Conservation (phyloP, 139 green algal species). For the Gonium pectorale region DNA sequence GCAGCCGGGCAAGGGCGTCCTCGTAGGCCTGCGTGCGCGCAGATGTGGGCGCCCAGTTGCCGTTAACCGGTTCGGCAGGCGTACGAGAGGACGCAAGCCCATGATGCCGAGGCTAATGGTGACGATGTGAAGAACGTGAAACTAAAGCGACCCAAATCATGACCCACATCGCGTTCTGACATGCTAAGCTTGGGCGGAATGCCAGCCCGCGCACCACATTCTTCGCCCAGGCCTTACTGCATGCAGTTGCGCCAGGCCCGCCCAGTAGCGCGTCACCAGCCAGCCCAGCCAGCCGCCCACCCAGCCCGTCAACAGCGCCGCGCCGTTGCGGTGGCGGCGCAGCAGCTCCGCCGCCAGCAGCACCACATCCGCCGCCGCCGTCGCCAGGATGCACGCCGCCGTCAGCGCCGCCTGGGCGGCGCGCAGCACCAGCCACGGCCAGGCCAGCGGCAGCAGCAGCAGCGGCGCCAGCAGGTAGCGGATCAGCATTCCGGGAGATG, state of each 20-base stretch:
- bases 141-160: too few relatives aligned
- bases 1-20: not conserved
- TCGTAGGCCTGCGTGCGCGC: not conserved
- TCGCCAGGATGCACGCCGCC: not conserved
- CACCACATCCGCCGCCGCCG: not conserved
- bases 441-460: constrained; percentile 22
- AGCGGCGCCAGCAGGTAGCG: constrained; percentile 23
- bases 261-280: constrained; percentile 13
- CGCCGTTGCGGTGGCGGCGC: not conserved
- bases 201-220: too few relatives aligned
- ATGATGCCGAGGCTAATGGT: too few relatives aligned
- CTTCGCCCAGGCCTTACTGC: not conserved
- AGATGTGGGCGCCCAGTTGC: not conserved
- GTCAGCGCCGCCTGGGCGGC: not conserved
- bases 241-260: constrained; percentile 23
- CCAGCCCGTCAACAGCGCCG: not conserved
- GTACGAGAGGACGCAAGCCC: too few relatives aligned
- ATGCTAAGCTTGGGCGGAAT: too few relatives aligned
- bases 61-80: too few relatives aligned
- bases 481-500: not conserved
- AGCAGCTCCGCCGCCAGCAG: constrained; percentile 18
- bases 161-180: too few relatives aligned
- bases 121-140: too few relatives aligned
- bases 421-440: constrained; percentile 33
- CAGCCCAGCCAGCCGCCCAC: not conserved